These are phyloP conservation scores for Tolypocladium nubicola DNA, from an alignment of 2,329 filamentous ascomycete genomes.

Conservation along the genomic window DNA sequence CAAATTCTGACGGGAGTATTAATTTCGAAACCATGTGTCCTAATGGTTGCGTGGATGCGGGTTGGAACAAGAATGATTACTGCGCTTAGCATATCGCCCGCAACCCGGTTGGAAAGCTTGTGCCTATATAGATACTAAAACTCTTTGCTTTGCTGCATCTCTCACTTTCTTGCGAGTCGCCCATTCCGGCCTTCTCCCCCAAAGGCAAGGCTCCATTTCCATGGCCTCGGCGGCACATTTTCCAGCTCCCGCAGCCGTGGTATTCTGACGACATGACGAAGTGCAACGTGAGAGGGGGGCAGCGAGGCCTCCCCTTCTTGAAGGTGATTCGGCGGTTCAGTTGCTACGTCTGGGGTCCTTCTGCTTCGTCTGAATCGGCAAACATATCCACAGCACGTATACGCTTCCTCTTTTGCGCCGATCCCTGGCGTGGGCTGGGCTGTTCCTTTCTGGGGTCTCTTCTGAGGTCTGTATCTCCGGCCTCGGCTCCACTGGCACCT, in stretches of 20 bases:
- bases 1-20: no score
- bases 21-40: no score
- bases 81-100: neutral
- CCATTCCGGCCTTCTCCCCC: neutral
- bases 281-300: no score
- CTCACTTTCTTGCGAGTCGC: neutral
- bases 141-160: neutral
- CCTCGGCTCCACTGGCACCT: neutral
- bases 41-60: neutral
- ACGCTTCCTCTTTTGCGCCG: conserved; percentile 35
- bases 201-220: neutral
- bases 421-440: neutral
- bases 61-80: neutral
- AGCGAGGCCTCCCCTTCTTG: no score
- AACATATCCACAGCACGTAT: conserved; percentile 82
- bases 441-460: neutral
- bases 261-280: neutral
- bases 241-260: neutral
- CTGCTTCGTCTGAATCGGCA: conserved; percentile 56
- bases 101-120: neutral
- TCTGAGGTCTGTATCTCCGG: neutral
- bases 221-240: neutral
- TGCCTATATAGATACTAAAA: neutral
- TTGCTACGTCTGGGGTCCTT: neutral
- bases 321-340: neutral